Evolutionary conservation across 23 red algal genomes (phyloP), one percentile per base, ranked within the genome.

Genomic region (Gracilaria domingensis): DNA sequence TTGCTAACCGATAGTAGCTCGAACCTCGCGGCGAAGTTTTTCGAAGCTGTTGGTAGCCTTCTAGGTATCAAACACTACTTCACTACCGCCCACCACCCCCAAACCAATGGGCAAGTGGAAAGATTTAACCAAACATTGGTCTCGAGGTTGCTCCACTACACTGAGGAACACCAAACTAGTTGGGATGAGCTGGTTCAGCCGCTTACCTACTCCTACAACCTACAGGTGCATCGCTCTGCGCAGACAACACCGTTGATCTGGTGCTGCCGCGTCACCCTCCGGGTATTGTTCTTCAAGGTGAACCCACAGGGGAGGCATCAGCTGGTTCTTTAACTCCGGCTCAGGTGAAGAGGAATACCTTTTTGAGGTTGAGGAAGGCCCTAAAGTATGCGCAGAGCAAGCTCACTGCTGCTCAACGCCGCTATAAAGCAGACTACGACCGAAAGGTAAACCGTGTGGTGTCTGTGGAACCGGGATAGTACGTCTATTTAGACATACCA

Each of bases 81-180:
- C 70, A 56, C 70, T 0, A 89, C 86, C 13, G 60, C 86, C 18
- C 79, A 89, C 24, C 86, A 89, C 26, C 86, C 66, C 13, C 67
- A 59, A 57, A 45, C 71, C 11, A 76, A 79, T 48, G 86, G 86
- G n/a, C 86, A 78, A 34, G 86, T 89, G 33, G 86, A 79, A 17
- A 32, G 70, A 13, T 89, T 78, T 65, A 89, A 79, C 48, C 67
- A 33, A 24, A 89, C 86, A 25, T 7, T 89, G 34, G 71, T 61
- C 37, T 11, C 35, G 13, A 32, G 17, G 23, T 45, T 89, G 24
- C 66, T 0, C 6, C 18, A 76, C 29, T 79, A 89, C 34, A 51
- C 53, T 6, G 86, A 54, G 0, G 86, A 89, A 47, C 44, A 79
- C 25, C 86, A 79, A 2, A 80, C 45, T 20, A 26, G 51, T 50